These are phyloP conservation scores for Boletus sp. DNA, from an alignment of 768 basidiomycete species.

Conservation along the genomic window DNA sequence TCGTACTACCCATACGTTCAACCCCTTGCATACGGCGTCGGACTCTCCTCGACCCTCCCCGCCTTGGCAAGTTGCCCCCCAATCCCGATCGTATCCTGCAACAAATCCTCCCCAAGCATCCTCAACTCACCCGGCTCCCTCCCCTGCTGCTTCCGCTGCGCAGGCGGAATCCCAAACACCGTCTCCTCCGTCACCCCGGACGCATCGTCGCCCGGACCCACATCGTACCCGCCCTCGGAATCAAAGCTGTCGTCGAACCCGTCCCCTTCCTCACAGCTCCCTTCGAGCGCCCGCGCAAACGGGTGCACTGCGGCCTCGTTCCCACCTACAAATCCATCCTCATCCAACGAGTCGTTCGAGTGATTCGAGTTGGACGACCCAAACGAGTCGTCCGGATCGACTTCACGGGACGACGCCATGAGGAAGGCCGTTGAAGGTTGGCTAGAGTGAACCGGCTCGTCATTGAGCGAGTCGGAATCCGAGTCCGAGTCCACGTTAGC, in stretches of 20 bases:
- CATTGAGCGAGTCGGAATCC: constrained; percentile 59
- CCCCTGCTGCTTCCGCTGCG: constrained; percentile 37
- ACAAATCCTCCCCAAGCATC: constrained; percentile 61
- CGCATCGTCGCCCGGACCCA: constrained; percentile 13
- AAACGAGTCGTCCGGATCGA: constrained; percentile 35
- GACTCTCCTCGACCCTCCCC: constrained; percentile 60
- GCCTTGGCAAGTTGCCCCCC: constrained; percentile 49
- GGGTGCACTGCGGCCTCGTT: constrained; percentile 53
- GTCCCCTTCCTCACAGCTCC: constrained; percentile 36
- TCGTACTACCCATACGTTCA: neutral
- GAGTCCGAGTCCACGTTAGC: constrained; percentile 39
- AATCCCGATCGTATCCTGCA: constrained; percentile 64
- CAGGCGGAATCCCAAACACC: constrained; percentile 66
- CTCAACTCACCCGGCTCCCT: constrained; percentile 37
- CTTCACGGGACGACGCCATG: constrained; percentile 47
- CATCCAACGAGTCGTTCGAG: constrained; percentile 55
- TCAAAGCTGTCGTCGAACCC: constrained; percentile 54
- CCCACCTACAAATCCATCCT: constrained; percentile 37
- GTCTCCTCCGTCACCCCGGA: constrained; percentile 42
- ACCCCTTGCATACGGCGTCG: constrained; percentile 48
- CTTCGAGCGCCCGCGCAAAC: constrained; percentile 45
- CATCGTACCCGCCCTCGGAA: constrained; percentile 39
- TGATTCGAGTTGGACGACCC: constrained; percentile 56
- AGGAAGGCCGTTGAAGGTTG: constrained; percentile 74
- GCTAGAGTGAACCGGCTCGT: constrained; percentile 52